Percentiles rank a stretch among this genome's conserved stretches.
Evolutionary conservation across 306 rosid genomes (phyloP).

Genomic region (Pyrus betulifolia): DNA sequence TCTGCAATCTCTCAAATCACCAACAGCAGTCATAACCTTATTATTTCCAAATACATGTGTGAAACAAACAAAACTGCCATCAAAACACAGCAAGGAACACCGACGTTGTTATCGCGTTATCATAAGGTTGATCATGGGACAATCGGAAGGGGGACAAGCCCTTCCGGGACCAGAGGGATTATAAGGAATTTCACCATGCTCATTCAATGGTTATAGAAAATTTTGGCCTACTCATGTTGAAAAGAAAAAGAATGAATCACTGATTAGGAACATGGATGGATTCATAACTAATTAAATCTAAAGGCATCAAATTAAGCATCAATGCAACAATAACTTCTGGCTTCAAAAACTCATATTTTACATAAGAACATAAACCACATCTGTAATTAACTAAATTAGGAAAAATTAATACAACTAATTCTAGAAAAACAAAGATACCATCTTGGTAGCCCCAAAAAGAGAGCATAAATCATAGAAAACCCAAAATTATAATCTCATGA

Average conservation of each 20-base stretch:
- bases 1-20: not conserved
- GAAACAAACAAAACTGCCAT: constrained; percentile 22
- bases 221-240: not conserved
- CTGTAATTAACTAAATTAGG: not conserved
- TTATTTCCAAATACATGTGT: not conserved
- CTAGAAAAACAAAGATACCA: not conserved
- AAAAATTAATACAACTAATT: not conserved
- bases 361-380: not conserved
- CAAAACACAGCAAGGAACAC: constrained; percentile 7
- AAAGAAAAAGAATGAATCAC: not conserved
- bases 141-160: constrained; percentile 2
- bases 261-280: not conserved
- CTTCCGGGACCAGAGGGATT: no score
- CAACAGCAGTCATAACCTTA: not conserved
- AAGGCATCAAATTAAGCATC: not conserved
- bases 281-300: not conserved
- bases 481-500: not conserved
- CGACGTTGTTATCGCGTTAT: constrained; percentile 7
- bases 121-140: constrained; percentile 21
- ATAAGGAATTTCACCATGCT: not conserved
- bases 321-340: not conserved
- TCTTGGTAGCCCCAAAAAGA: not conserved
- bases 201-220: constrained; percentile 15
- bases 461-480: not conserved
- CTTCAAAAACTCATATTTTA: not conserved